Evolutionary conservation across 2,329 filamentous ascomycete genomes (phyloP).

Genomic region (Pseudogymnoascus sp.): DNA sequence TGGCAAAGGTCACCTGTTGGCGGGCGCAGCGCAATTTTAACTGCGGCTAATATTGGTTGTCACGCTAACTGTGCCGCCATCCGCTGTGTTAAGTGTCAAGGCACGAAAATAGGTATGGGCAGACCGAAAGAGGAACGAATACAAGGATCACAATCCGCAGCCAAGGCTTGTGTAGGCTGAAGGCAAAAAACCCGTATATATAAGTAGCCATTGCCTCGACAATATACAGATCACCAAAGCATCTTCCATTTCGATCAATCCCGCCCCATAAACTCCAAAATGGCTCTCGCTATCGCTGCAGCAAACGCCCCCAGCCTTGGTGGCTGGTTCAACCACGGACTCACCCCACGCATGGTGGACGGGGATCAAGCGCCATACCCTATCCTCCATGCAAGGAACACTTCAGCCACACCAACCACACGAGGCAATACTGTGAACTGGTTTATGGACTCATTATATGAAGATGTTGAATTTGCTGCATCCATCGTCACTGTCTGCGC

Average conservation of each 20-base stretch:
- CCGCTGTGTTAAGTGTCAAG: not conserved
- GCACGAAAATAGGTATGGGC: not conserved
- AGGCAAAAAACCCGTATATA: not conserved
- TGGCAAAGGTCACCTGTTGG: not conserved
- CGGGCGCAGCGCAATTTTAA: not conserved
- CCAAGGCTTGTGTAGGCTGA: not conserved
- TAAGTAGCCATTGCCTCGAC: not conserved
- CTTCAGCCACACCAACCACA: not conserved
- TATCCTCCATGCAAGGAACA: not conserved
- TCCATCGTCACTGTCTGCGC: not conserved
- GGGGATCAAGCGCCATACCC: not conserved
- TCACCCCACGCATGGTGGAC: not conserved
- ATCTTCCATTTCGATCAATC: not conserved
- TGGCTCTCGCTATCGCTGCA: not conserved
- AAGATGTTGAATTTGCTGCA: not conserved
- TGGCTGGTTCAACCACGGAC: not conserved
- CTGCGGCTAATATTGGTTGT: not conserved
- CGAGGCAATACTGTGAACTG: not conserved
- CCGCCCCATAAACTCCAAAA: not conserved
- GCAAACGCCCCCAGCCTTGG: not conserved
- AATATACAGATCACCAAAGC: not conserved
- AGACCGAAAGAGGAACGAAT: not conserved
- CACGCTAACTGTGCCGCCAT: not conserved
- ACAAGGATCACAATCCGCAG: not conserved
- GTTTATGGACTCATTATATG: not conserved